Percentiles rank a stretch among this genome's conserved stretches.
Conservation (phyloP, 805 yeast genomes). For the Sugiyamaella marilandica region DNA sequence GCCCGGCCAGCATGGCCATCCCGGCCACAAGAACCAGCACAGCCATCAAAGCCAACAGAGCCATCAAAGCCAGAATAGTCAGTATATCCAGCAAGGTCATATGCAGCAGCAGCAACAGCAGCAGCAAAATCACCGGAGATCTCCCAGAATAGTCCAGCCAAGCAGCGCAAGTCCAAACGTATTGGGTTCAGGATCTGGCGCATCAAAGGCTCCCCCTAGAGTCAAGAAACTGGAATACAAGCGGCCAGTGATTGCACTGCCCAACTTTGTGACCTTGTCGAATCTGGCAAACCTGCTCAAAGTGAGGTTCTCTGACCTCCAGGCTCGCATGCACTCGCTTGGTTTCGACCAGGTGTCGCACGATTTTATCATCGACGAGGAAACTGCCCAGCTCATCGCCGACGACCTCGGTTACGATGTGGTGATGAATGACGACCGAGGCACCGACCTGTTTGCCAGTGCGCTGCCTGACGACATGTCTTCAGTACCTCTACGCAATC, state of each 20-base stretch:
- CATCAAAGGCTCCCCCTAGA: conserved; percentile 1
- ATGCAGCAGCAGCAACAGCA: neutral
- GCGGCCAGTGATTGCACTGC: conserved; percentile 39
- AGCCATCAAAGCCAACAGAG: neutral
- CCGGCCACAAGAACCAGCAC: neutral
- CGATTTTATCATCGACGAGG: conserved; percentile 78
- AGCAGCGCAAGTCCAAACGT: neutral
- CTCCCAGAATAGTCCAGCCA: neutral
- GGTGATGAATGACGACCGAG: conserved; percentile 49
- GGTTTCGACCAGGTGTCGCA: conserved; percentile 70
- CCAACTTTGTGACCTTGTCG: conserved; percentile 73
- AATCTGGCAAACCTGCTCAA: conserved; percentile 69
- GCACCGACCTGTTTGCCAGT: conserved; percentile 56
- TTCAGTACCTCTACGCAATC: conserved; percentile 65
- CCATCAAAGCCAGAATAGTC: neutral
- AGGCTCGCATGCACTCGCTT: conserved; percentile 52
- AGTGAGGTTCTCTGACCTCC: conserved; percentile 57
- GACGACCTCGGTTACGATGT: conserved; percentile 79
- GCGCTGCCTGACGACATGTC: conserved; percentile 46
- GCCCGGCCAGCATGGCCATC: neutral
- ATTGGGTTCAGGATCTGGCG: neutral
- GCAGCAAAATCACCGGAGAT: neutral
- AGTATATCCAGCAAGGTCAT: neutral
- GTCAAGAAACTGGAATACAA: conserved; percentile 12
- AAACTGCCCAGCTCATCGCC: conserved; percentile 79